phyloP scores from a whole-genome alignment of 2,329 filamentous ascomycete genomes.

The Alternaria tenuissima region DNA sequence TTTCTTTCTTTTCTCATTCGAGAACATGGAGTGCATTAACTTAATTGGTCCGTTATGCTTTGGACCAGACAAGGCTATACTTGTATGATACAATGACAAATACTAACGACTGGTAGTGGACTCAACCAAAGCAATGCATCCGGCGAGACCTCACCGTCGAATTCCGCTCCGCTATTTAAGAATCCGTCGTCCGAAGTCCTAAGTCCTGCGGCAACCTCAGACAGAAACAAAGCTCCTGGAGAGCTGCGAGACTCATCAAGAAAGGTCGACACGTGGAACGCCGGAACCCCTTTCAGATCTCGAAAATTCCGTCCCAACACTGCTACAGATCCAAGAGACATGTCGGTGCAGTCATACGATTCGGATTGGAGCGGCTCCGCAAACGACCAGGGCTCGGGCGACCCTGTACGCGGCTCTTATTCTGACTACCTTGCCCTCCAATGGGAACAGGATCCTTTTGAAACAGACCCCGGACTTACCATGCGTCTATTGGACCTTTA shows the following conservation, averaged over 20 bases:
- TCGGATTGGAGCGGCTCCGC: constrained; percentile 46
- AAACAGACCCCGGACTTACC: constrained; percentile 59
- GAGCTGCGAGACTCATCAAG: constrained; percentile 41
- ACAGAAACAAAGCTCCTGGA: constrained; percentile 40
- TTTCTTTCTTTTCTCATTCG: constrained; percentile 5
- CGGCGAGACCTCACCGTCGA: constrained; percentile 45
- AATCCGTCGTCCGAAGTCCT: constrained; percentile 41
- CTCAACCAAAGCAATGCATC: constrained; percentile 46
- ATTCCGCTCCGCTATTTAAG: constrained; percentile 42
- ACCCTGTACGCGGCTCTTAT: constrained; percentile 40
- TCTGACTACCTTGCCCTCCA: constrained; percentile 48
- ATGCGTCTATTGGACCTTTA: constrained; percentile 64
- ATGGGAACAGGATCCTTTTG: constrained; percentile 64
- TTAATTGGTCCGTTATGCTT: constrained; percentile 18
- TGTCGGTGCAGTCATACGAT: constrained; percentile 46
- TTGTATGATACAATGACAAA: constrained; percentile 40
- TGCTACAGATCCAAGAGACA: constrained; percentile 36
- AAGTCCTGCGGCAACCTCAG: constrained; percentile 39
- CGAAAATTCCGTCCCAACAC: constrained; percentile 38
- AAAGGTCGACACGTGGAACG: constrained; percentile 40
- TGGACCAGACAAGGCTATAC: constrained; percentile 22
- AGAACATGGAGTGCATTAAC: constrained; percentile 32
- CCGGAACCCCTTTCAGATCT: constrained; percentile 35
- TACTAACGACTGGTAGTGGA: constrained; percentile 42
- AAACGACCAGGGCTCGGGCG: constrained; percentile 40